phyloP scores from a whole-genome alignment of 1,139 yeast genomes.

The Kazachstania sp. region DNA sequence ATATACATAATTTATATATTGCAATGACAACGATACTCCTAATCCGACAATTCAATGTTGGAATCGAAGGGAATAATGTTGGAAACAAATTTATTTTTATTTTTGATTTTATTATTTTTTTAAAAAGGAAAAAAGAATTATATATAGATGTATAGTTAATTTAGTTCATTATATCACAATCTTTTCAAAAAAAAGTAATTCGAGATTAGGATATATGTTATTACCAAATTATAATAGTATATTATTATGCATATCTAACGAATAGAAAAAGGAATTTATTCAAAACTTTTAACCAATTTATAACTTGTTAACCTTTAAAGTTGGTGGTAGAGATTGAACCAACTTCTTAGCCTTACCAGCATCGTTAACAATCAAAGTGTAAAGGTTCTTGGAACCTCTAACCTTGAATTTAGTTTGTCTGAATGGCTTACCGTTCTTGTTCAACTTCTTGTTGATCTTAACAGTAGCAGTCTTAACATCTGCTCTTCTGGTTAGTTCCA shows the following conservation, averaged over 20 bases:
- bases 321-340: conserved; percentile 97
- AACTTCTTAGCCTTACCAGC: conserved; percentile 97
- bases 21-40: too few species aligned
- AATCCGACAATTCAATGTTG: too few species aligned
- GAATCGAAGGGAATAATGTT: not conserved
- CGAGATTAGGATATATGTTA: not conserved
- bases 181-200: too few species aligned
- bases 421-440: conserved; percentile 76
- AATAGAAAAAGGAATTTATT: not conserved
- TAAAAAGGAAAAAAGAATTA: too few species aligned
- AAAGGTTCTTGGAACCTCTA: conserved; percentile 90
- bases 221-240: not conserved
- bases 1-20: too few species aligned
- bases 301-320: conserved; percentile 68
- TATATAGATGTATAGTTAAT: too few species aligned
- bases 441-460: conserved; percentile 81
- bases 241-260: conserved; percentile 1
- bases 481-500: conserved; percentile 95
- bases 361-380: conserved; percentile 94
- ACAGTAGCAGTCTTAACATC: conserved; percentile 91
- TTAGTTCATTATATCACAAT: too few species aligned
- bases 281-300: conserved; percentile 29
- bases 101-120: not conserved
- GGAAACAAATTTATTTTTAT: not conserved
- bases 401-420: conserved; percentile 98